These are phyloP conservation scores for Ophiocordyceps camponoti-floridani DNA, from an alignment of 2,329 filamentous ascomycete genomes.

Conservation along the genomic window DNA sequence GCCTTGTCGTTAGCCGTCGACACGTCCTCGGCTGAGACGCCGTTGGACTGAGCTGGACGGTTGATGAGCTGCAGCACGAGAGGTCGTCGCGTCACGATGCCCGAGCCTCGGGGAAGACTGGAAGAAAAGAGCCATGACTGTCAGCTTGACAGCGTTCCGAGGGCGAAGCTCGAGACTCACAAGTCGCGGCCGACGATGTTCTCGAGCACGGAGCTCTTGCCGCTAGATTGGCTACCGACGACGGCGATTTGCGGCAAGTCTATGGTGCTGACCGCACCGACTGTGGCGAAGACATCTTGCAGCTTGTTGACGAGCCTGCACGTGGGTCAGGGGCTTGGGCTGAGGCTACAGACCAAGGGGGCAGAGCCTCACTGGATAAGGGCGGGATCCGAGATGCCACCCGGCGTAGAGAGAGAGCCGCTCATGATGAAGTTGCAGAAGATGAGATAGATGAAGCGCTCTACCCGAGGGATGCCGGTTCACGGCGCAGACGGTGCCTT, in stretches of 20 bases:
- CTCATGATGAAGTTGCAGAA: conserved; percentile 12
- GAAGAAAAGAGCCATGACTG: conserved; percentile 3
- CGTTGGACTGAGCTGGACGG: conserved; percentile 58
- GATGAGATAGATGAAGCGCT: too few species aligned
- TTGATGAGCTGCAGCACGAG: conserved; percentile 98
- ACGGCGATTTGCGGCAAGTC: conserved; percentile 96
- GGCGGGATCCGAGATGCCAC: conserved; percentile 47
- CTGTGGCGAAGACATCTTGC: conserved; percentile 96
- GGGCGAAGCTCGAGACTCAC: conserved; percentile 39
- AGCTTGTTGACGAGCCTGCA: conserved; percentile 86
- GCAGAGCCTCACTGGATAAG: conserved; percentile 37
- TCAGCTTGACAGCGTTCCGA: not conserved
- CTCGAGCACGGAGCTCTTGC: conserved; percentile 97
- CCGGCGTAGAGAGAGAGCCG: conserved; percentile 22
- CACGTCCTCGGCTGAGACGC: conserved; percentile 47
- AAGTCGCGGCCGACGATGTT: conserved; percentile 99
- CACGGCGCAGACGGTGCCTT: conserved; percentile 1
- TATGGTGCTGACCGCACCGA: conserved; percentile 98
- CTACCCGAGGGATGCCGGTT: not conserved
- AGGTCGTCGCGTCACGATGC: conserved; percentile 90
- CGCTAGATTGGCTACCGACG: conserved; percentile 94
- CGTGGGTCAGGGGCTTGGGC: not conserved
- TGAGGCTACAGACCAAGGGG: not conserved
- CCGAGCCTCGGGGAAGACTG: conserved; percentile 89
- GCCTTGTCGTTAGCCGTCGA: conserved; percentile 59